Evolutionary conservation across 371 early-diverging fungal species (phyloP).

Genomic region (Mortierella sp.): DNA sequence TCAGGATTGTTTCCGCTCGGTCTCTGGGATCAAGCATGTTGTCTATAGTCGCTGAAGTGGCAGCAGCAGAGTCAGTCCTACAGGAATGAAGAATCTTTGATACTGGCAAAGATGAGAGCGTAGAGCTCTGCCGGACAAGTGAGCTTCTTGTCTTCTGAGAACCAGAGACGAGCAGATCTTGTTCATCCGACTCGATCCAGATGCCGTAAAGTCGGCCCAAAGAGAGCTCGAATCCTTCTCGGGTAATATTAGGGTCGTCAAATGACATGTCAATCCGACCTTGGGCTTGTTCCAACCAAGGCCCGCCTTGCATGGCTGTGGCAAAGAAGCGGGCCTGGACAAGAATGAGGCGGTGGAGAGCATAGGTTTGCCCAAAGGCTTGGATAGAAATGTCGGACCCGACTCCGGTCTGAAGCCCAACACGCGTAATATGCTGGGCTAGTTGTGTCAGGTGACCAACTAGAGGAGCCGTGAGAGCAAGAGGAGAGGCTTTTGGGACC

Average conservation of each 20-base stretch:
- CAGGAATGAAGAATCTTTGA: not conserved
- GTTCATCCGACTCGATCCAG: slow-evolving; percentile 14
- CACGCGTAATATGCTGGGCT: slow-evolving; percentile 62
- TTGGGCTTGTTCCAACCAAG: slow-evolving; percentile 56
- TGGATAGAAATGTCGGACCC: slow-evolving; percentile 65
- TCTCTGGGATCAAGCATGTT: not conserved
- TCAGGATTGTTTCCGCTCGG: not conserved
- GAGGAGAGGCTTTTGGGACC: not conserved
- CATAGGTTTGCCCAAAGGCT: slow-evolving; percentile 63
- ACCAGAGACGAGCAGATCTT: not conserved
- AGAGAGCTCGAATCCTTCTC: slow-evolving; percentile 40
- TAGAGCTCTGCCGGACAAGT: too few species aligned
- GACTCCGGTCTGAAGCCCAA: slow-evolving; percentile 62
- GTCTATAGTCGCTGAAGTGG: not conserved
- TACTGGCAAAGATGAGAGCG: not conserved
- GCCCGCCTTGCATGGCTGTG: slow-evolving; percentile 58
- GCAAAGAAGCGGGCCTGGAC: slow-evolving; percentile 69
- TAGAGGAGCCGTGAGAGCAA: slow-evolving; percentile 4
- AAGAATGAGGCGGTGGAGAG: slow-evolving; percentile 65
- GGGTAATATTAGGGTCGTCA: slow-evolving; percentile 31
- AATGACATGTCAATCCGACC: slow-evolving; percentile 54
- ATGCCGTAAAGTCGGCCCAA: slow-evolving; percentile 34
- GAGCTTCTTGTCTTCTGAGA: not conserved
- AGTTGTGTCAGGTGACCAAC: slow-evolving; percentile 55
- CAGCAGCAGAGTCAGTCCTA: not conserved